Evolutionary conservation across 192 early-diverging fungal genomes (phyloP).

Genomic region (Podila verticillata): DNA sequence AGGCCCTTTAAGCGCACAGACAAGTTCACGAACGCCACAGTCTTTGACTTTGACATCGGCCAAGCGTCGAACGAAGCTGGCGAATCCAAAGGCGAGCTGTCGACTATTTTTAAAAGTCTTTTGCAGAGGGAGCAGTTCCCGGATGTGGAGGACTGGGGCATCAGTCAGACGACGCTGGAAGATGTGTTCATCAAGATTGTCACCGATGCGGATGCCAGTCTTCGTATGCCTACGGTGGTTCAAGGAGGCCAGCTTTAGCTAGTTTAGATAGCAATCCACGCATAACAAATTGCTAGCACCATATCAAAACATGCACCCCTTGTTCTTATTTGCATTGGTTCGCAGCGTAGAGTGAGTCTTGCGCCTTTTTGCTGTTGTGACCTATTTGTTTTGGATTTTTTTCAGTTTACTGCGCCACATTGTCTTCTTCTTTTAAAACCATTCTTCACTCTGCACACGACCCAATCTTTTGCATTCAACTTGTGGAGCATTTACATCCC

Average conservation of each 20-base stretch:
- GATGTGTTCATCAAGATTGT: conserved; percentile 71
- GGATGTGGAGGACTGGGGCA: conserved; percentile 74
- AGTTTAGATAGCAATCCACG: too few relatives aligned
- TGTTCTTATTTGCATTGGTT: too few relatives aligned
- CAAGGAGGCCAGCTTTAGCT: too few relatives aligned
- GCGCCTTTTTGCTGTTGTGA: too few relatives aligned
- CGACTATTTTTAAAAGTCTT: conserved; percentile 61
- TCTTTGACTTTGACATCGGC: conserved; percentile 53
- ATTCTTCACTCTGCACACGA: background rate
- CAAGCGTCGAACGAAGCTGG: background rate
- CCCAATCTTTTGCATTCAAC: background rate
- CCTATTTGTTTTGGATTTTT: background rate
- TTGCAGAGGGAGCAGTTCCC: conserved; percentile 50
- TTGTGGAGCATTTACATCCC: background rate
- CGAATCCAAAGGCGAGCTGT: conserved; percentile 30
- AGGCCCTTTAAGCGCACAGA: conserved; percentile 23
- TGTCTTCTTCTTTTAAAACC: background rate
- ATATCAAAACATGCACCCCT: too few relatives aligned
- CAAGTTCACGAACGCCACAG: conserved; percentile 48
- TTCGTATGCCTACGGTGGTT: conserved; percentile 26
- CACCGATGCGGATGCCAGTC: conserved; percentile 32
- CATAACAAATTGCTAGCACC: too few relatives aligned
- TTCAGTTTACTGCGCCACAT: background rate
- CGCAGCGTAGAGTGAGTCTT: too few relatives aligned
- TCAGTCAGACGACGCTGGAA: conserved; percentile 72